Evolutionary conservation across 208 protist genomes (phyloP).

Genomic region (Leishmania tarentolae): DNA sequence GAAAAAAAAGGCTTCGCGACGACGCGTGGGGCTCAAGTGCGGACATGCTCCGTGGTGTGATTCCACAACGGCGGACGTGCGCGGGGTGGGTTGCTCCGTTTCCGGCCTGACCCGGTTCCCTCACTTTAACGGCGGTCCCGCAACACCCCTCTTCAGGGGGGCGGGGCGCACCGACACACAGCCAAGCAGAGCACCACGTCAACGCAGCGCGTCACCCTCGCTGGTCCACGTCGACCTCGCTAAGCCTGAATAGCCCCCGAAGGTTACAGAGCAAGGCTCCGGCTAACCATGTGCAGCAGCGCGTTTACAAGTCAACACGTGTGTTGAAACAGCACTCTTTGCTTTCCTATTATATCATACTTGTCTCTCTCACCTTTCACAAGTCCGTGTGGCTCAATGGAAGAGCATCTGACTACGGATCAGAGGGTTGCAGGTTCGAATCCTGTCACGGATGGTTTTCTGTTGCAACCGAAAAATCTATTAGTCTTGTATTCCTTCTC

Average conservation of each 20-base stretch:
- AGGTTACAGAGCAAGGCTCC: slow-evolving; percentile 84
- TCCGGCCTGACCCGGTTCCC: slow-evolving; percentile 84
- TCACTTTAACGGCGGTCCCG: slow-evolving; percentile 62
- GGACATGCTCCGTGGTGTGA: slow-evolving; percentile 83
- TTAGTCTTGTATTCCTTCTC: no score
- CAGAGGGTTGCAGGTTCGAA: slow-evolving; percentile 91
- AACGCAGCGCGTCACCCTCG: slow-evolving; percentile 76
- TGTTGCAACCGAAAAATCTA: no score
- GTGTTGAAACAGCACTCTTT: not conserved
- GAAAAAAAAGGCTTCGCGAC: slow-evolving; percentile 60
- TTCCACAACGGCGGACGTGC: slow-evolving; percentile 89
- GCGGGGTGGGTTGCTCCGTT: slow-evolving; percentile 87
- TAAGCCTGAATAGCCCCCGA: slow-evolving; percentile 55
- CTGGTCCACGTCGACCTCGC: slow-evolving; percentile 66
- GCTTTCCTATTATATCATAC: fast-evolving
- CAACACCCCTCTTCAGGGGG: slow-evolving; percentile 59
- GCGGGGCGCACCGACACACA: slow-evolving; percentile 61
- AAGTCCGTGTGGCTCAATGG: slow-evolving; percentile 87
- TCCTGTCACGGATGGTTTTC: slow-evolving; percentile 87
- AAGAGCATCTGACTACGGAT: slow-evolving; percentile 92
- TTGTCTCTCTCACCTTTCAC: fast-evolving
- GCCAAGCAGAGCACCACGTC: slow-evolving; percentile 90
- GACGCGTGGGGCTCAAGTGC: slow-evolving; percentile 58
- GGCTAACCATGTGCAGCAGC: slow-evolving; percentile 22
- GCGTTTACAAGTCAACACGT: not conserved